Conservation (phyloP, 1,284 basidiomycete genomes). For the Pterulicium gracile region DNA sequence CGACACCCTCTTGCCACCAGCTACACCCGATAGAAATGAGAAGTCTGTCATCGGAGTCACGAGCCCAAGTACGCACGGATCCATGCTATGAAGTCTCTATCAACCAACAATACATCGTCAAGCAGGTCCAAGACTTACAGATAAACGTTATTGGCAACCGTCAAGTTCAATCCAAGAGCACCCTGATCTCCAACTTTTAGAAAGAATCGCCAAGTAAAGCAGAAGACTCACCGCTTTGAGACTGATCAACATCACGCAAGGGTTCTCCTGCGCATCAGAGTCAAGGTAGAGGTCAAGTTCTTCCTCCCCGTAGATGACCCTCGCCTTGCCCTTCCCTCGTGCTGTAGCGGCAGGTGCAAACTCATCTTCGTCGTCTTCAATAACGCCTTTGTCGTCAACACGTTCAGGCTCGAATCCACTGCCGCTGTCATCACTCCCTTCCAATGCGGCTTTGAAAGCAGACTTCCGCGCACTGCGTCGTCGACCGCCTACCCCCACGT, state of each 20-base stretch:
- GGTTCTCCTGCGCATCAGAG: conserved; percentile 29
- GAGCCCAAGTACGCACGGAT: conserved; percentile 51
- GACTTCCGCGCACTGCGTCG: neutral
- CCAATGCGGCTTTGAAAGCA: neutral
- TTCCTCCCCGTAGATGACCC: conserved; percentile 15
- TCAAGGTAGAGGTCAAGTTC: conserved; percentile 7
- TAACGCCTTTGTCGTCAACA: conserved; percentile 15
- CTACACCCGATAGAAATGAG: conserved; percentile 20
- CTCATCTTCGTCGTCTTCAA: conserved; percentile 24
- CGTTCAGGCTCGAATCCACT: conserved; percentile 1
- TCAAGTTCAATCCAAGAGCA: conserved; percentile 80
- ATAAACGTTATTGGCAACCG: conserved; percentile 22
- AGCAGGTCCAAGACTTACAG: conserved; percentile 18
- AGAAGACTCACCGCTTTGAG: conserved; percentile 47
- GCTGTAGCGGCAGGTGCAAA: conserved; percentile 26
- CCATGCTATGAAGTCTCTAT: conserved; percentile 43
- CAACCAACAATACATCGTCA: conserved; percentile 51
- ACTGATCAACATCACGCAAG: conserved; percentile 79
- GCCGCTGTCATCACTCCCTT: conserved; percentile 24
- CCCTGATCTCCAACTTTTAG: conserved; percentile 27
- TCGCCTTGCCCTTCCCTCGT: conserved; percentile 26
- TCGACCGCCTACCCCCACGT: too few species aligned
- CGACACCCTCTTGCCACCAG: conserved; percentile 84
- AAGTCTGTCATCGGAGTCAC: conserved; percentile 4
- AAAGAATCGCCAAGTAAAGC: neutral